Evolutionary conservation across 768 basidiomycete species (phyloP).

Genomic region (Strobilomyces dryophilus): DNA sequence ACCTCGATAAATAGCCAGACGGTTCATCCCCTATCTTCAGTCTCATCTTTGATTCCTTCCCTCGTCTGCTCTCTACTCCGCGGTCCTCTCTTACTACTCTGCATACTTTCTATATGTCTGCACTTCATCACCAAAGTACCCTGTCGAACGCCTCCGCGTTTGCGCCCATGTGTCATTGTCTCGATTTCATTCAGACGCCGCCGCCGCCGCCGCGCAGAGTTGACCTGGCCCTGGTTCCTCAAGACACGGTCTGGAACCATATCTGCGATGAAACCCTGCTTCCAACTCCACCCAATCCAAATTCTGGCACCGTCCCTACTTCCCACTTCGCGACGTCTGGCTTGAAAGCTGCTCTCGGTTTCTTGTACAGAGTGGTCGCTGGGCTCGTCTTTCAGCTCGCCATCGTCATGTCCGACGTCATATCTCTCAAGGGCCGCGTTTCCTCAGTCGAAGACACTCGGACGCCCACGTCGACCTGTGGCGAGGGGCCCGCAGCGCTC

Average conservation of each 20-base stretch:
- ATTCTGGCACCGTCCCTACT: too few relatives aligned
- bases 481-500: slow-evolving; percentile 2
- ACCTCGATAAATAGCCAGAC: too few relatives aligned
- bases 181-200: not conserved
- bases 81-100: not conserved
- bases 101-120: slow-evolving; percentile 6
- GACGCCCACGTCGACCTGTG: not conserved
- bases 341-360: not conserved
- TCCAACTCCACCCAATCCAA: not conserved
- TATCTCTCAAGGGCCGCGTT: slow-evolving; percentile 17
- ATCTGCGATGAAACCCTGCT: not conserved
- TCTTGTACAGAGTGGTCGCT: slow-evolving; percentile 6
- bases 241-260: not conserved
- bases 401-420: slow-evolving; percentile 1
- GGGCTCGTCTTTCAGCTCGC: slow-evolving; percentile 3
- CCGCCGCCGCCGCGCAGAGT: not conserved
- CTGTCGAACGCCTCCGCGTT: not conserved
- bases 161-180: not conserved
- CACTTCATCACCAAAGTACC: not conserved
- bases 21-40: not conserved
- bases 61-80: not conserved
- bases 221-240: not conserved
- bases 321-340: not conserved
- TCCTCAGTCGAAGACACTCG: slow-evolving; percentile 8
- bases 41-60: not conserved